Percentiles rank a stretch among this genome's conserved stretches.
These are phyloP conservation scores for Exophiala mesophila DNA, from an alignment of 2,329 filamentous ascomycete species.

Conservation along the genomic window DNA sequence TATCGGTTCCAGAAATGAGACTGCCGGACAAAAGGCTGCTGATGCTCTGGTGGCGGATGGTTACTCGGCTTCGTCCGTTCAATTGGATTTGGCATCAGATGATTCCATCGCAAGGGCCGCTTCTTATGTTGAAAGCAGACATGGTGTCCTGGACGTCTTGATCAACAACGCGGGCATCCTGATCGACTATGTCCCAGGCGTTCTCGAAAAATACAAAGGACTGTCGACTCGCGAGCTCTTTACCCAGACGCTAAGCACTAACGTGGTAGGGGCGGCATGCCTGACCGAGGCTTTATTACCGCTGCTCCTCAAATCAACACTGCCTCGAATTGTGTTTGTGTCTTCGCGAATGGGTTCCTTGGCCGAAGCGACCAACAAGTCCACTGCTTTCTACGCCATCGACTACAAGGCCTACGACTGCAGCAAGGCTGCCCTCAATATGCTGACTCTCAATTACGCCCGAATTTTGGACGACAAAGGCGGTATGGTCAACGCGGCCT, in stretches of 20 bases:
- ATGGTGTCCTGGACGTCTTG: conserved; percentile 14
- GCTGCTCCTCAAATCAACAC: conserved; percentile 30
- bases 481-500: conserved; percentile 11
- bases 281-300: conserved; percentile 39
- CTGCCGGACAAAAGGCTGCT: conserved; percentile 27
- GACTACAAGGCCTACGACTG: conserved; percentile 35
- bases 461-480: conserved; percentile 9
- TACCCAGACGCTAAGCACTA: conserved; percentile 36
- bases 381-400: conserved; percentile 25
- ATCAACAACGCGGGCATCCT: conserved; percentile 43
- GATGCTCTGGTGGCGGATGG: conserved; percentile 26
- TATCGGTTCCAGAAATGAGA: conserved; percentile 32
- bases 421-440: conserved; percentile 43
- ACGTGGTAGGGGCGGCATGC: conserved; percentile 39
- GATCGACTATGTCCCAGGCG: conserved; percentile 51
- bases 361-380: conserved; percentile 27
- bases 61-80: conserved; percentile 23
- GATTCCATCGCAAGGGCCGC: conserved; percentile 13
- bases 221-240: conserved; percentile 34
- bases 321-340: conserved; percentile 40
- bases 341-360: conserved; percentile 36
- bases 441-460: conserved; percentile 28
- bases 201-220: conserved; percentile 33
- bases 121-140: conserved; percentile 7
- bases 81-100: conserved; percentile 13